phyloP scores from a whole-genome alignment of 306 rosid genomes.

The Trifolium subterraneum region DNA sequence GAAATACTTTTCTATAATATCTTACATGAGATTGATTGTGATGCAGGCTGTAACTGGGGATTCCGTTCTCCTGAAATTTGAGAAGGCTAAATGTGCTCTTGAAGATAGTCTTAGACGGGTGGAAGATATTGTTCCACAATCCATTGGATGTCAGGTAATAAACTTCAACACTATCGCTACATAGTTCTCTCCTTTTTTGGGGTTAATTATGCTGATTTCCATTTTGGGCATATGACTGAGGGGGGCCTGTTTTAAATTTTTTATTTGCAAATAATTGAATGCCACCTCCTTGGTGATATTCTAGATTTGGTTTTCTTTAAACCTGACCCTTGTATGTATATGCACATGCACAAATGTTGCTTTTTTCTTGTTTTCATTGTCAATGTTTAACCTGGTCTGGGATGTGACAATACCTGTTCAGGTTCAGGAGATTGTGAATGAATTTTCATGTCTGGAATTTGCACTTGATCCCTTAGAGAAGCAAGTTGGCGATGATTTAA shows the following conservation, averaged over 20 bases:
- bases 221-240: constrained; percentile 6
- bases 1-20: constrained; percentile 22
- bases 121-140: constrained; percentile 90
- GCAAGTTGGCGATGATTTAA: constrained; percentile 85
- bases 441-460: constrained; percentile 63
- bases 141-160: constrained; percentile 92
- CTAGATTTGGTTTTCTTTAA: constrained; percentile 22
- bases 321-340: constrained; percentile 4
- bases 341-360: not conserved
- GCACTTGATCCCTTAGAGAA: constrained; percentile 85
- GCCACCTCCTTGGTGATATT: constrained; percentile 9
- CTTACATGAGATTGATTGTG: constrained; percentile 32
- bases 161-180: constrained; percentile 13
- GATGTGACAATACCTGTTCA: constrained; percentile 49
- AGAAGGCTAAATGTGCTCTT: constrained; percentile 85
- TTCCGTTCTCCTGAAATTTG: constrained; percentile 88
- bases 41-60: constrained; percentile 96
- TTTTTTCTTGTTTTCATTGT: constrained; percentile 14
- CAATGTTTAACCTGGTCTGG: constrained; percentile 20
- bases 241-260: not conserved
- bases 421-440: constrained; percentile 78
- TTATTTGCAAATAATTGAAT: constrained; percentile 8
- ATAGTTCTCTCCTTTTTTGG: not conserved
- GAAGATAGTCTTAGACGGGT: constrained; percentile 84
- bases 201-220: not conserved